Evolutionary conservation across 2,329 filamentous ascomycete genomes (phyloP), one percentile per base, ranked within the genome.

Genomic region (Ceratocystis lukuohia): DNA sequence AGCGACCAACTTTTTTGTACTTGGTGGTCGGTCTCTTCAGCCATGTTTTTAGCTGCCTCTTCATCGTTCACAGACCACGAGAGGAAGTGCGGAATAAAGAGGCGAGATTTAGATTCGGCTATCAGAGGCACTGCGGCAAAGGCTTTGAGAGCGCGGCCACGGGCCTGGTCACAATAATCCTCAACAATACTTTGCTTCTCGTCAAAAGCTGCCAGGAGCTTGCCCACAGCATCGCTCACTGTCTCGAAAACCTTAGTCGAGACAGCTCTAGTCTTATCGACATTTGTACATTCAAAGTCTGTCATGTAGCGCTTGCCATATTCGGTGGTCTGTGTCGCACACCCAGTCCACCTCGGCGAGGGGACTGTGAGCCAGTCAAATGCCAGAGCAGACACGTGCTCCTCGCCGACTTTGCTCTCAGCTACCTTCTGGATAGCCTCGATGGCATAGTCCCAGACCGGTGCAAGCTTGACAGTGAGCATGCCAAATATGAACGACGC

Each of bases 401-500:
- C 85, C 73, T 96, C 91, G 25, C 89, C 91, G 48, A 78, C 75
- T 70, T 88, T 86, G 25, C 81, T 82, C 70, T 89, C 82, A 22
- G 86, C 83, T 65, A 99, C 85, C 64, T 87, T 81, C 71, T 90
- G 88, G 72, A 99, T 77, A 0, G 89, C 85, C 65, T 85, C 82
- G 63, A 88, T 84, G 0, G 89, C 84, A 71, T 96, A 90, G 68
- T 96, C 89, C 89, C 93, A 96, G 5, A 95, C 80, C 45, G 91
- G 91, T 0, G 91, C 84, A 70, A 96, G 80, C 70, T 88, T 89
- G 62, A 96, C 85, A 0, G 92, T 94, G 68, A 97, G 81, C 75
- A 96, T 82, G 62, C 94, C 94, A 71, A 96, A 96, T 71, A 91
- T 86, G 72, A 92, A 97, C 0, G 84, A 81, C 0, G 92, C 89